Evolutionary conservation across 2,329 filamentous ascomycete species (phyloP).

Genomic region (Colletotrichum sp.): DNA sequence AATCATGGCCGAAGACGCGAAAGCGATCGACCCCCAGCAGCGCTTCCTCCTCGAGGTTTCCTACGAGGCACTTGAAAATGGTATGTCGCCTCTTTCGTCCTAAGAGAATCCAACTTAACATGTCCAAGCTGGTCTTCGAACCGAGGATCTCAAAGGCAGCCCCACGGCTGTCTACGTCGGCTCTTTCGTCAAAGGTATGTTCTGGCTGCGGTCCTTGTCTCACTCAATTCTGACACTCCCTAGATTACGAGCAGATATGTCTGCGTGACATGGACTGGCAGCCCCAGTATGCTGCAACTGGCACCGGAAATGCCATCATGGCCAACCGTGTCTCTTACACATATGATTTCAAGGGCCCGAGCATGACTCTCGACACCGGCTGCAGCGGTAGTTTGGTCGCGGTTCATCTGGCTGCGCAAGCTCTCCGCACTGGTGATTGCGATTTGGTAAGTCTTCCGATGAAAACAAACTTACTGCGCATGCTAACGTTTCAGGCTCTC

Average conservation of each 20-base stretch:
- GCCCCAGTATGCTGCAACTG: slow-evolving; percentile 57
- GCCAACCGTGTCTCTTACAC: slow-evolving; percentile 61
- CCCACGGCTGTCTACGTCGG: slow-evolving; percentile 55
- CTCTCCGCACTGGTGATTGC: slow-evolving; percentile 49
- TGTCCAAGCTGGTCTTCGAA: slow-evolving; percentile 44
- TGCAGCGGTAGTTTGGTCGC: slow-evolving; percentile 62
- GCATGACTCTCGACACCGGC: slow-evolving; percentile 63
- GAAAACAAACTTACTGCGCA: not conserved
- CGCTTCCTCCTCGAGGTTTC: slow-evolving; percentile 55
- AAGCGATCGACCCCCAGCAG: slow-evolving; percentile 59
- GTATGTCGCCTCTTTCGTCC: slow-evolving; percentile 28
- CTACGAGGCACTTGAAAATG: slow-evolving; percentile 57
- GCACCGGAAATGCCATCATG: slow-evolving; percentile 57
- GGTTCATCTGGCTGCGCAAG: slow-evolving; percentile 57
- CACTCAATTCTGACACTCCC: not conserved
- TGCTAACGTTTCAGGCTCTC: slow-evolving; percentile 41
- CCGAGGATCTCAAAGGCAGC: slow-evolving; percentile 47
- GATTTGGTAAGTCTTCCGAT: slow-evolving; percentile 34
- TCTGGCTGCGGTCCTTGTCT: not conserved
- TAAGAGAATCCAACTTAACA: not conserved
- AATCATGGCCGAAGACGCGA: slow-evolving; percentile 53
- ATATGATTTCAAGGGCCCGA: slow-evolving; percentile 60
- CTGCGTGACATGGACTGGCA: slow-evolving; percentile 54
- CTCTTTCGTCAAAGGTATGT: slow-evolving; percentile 53
- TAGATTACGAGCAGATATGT: slow-evolving; percentile 57